Conservation (phyloP, 306 rosid genomes). For the Fragaria vesca region DNA sequence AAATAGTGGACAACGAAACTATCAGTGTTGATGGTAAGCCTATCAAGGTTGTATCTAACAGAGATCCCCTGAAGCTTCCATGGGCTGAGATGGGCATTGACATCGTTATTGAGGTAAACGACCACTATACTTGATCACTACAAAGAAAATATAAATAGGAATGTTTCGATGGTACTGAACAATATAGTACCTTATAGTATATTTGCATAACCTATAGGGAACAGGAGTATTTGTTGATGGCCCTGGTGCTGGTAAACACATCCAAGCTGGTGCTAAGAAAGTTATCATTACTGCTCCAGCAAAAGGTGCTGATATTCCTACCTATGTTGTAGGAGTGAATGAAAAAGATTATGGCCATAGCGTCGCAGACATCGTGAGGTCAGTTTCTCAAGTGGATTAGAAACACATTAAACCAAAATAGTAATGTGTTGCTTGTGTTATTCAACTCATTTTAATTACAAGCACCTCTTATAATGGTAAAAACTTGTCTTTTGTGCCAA, state of each 20-base stretch:
- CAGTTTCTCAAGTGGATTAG: slow-evolving; percentile 1
- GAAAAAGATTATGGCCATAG: slow-evolving; percentile 74
- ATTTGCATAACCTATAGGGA: slow-evolving; percentile 55
- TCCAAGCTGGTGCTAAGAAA: slow-evolving; percentile 99
- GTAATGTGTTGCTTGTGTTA: neutral
- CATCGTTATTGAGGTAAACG: slow-evolving; percentile 87
- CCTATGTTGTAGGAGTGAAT: slow-evolving; percentile 88
- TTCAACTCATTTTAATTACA: neutral
- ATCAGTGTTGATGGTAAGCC: slow-evolving; percentile 90
- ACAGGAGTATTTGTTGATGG: slow-evolving; percentile 99
- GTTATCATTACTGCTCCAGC: slow-evolving; percentile 99
- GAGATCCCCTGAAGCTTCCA: slow-evolving; percentile 96
- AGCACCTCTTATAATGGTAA: neutral
- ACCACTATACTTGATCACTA: neutral
- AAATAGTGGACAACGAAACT: slow-evolving; percentile 61
- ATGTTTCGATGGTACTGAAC: neutral
- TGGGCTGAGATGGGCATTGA: slow-evolving; percentile 98
- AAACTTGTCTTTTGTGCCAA: neutral
- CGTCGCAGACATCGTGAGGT: slow-evolving; percentile 81
- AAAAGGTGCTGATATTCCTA: slow-evolving; percentile 97
- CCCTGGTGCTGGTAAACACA: slow-evolving; percentile 97
- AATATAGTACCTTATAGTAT: neutral
- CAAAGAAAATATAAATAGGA: neutral
- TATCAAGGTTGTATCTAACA: slow-evolving; percentile 82
- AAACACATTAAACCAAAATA: neutral